These are phyloP conservation scores for Alternaria atra DNA, from an alignment of 2,329 filamentous ascomycete species.

Conservation along the genomic window DNA sequence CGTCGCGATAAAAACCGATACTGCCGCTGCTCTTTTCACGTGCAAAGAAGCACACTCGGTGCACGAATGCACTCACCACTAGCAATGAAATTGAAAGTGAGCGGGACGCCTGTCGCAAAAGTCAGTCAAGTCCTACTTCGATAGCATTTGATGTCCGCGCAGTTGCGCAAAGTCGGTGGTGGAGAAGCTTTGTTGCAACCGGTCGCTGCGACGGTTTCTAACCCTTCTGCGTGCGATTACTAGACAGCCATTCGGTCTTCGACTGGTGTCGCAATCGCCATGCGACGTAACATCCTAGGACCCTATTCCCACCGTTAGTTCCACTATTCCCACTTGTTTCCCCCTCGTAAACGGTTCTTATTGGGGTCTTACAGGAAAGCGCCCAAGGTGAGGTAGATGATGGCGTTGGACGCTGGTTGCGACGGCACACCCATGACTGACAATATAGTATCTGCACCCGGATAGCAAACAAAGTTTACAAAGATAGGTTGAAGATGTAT, in stretches of 20 bases:
- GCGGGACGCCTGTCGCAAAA: slow-evolving; percentile 69
- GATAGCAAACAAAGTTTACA: slow-evolving; percentile 7
- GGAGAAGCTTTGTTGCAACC: slow-evolving; percentile 10
- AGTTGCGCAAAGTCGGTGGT: slow-evolving; percentile 9
- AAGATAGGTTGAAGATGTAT: slow-evolving; percentile 15
- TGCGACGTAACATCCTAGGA: slow-evolving; percentile 68
- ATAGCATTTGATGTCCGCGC: not conserved
- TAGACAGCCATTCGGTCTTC: slow-evolving; percentile 75
- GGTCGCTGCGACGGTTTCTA: slow-evolving; percentile 26
- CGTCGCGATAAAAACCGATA: slow-evolving; percentile 57
- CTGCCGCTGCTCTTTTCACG: slow-evolving; percentile 67
- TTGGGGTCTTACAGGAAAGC: slow-evolving; percentile 71
- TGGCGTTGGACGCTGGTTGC: slow-evolving; percentile 78
- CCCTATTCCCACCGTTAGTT: slow-evolving; percentile 54
- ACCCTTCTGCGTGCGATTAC: slow-evolving; percentile 87
- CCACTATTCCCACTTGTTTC: not conserved
- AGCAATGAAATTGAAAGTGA: slow-evolving; percentile 89
- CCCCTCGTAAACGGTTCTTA: not conserved
- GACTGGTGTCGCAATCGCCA: slow-evolving; percentile 68
- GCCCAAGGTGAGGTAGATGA: slow-evolving; percentile 82
- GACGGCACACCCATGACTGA: slow-evolving; percentile 76
- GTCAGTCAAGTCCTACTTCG: slow-evolving; percentile 28
- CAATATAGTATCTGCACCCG: slow-evolving; percentile 5
- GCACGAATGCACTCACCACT: slow-evolving; percentile 76
- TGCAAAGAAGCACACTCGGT: slow-evolving; percentile 44